Base-by-base conservation (phyloP, 2,329 filamentous ascomycete species). In the Colletotrichum sp. region DNA sequence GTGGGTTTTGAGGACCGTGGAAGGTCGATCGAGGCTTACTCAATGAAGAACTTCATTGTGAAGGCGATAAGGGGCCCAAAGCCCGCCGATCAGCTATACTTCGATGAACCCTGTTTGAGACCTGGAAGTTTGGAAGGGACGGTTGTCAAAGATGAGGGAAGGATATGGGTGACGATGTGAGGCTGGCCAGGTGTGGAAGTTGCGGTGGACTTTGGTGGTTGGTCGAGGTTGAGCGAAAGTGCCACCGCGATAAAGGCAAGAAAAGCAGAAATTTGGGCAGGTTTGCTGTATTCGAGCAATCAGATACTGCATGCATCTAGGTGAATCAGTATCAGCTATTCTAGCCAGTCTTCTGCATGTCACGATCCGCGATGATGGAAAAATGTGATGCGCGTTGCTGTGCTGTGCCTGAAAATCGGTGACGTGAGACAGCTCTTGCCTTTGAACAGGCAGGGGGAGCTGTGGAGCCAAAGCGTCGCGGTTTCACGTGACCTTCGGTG, bases 21-120 rank as follows among this genome's bases (percentile, higher is more conserved):
- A 32, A 13, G 30, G 21, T 14, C 26, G n/a, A 26, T 18, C 55
- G 13, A 59, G 30, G 43, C 74, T 66, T 57, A 79, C 78, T 78
- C 78, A 55, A 78, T 79, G 55, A 79, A 79, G 68, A 79, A 79
- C 64, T 68, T 68, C 67, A 72, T 77, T 57, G 55, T 63, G 67
- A 52, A 63, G 21, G 30, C n/a, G 21, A n/a, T 14, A 32, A 61
- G n/a, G 32, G 34, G 28, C 64, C 64, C 16, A 34, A 26, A 65
- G 48, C 34, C 28, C 18, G 34, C 52, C 9, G 59, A 52, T 36
- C 18, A 26, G 32, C 13, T 21, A 32, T 9, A 52, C 43, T 52
- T 21, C 7, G n/a, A 52, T 13, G 43, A 21, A n/a, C 43, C 12
- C 43, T 21, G 10, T 52, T n/a, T 52, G 12, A 52, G n/a, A 24